phyloP scores from a whole-genome alignment of 2,329 filamentous ascomycete genomes.

The Colletotrichum australisinense region DNA sequence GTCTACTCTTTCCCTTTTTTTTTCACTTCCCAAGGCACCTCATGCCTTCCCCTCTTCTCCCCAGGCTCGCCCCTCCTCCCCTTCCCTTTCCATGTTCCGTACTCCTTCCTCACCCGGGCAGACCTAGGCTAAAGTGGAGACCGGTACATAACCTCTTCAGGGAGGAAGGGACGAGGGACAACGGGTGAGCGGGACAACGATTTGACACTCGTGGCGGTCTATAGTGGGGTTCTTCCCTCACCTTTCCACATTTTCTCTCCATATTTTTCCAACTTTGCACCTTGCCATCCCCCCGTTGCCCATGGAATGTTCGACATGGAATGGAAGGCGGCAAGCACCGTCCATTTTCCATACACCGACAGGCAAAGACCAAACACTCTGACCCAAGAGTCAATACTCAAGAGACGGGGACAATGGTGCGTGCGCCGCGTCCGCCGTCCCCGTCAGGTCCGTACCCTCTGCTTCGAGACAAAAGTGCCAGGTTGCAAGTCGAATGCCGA shows the following conservation, averaged over 20 bases:
- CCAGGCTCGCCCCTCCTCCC: neutral
- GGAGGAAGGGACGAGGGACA: constrained; percentile 13
- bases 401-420: too few relatives aligned
- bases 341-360: too few relatives aligned
- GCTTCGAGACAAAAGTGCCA: neutral
- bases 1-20: neutral
- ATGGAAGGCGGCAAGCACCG: neutral
- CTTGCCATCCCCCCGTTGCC: neutral
- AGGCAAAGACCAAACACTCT: too few relatives aligned
- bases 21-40: too few relatives aligned
- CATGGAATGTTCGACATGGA: neutral
- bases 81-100: neutral
- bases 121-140: neutral
- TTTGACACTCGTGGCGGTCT: neutral
- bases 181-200: neutral
- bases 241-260: constrained; percentile 10
- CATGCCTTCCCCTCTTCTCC: neutral
- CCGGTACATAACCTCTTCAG: neutral
- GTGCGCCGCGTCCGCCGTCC: neutral
- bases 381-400: too few relatives aligned
- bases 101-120: neutral
- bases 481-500: neutral
- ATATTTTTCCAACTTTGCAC: constrained; percentile 25
- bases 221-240: neutral
- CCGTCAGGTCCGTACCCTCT: neutral